phyloP scores from a whole-genome alignment of 1,284 basidiomycete species.

The Schizopora paradoxa region DNA sequence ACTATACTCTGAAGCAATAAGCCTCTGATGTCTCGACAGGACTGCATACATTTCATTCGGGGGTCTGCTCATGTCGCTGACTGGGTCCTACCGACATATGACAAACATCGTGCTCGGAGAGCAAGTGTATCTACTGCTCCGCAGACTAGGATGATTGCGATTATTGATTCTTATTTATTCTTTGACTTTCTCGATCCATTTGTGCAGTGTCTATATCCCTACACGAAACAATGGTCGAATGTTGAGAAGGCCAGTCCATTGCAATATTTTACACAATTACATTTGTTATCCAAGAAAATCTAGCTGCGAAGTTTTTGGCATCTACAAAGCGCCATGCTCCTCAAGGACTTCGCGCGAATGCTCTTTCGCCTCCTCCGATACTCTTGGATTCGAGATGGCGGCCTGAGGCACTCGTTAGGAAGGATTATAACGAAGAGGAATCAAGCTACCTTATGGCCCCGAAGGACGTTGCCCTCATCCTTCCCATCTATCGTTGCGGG shows the following conservation, averaged over 20 bases:
- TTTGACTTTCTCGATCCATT: no score
- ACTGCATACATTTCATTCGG: constrained; percentile 96
- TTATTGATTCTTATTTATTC: background rate
- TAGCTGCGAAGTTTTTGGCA: background rate
- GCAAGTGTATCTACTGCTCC: constrained; percentile 86
- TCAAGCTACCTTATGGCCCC: background rate
- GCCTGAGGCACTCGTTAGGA: background rate
- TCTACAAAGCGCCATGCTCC: constrained; percentile 17
- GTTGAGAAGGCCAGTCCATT: background rate
- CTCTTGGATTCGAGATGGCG: constrained; percentile 38
- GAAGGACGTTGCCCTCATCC: constrained; percentile 1
- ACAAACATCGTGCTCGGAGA: constrained; percentile 90
- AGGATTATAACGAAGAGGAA: background rate
- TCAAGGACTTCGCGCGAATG: constrained; percentile 41
- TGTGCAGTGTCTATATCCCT: background rate
- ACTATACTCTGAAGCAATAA: constrained; percentile 14
- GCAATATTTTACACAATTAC: background rate
- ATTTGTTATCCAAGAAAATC: background rate
- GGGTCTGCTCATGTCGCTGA: constrained; percentile 92
- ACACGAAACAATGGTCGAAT: background rate
- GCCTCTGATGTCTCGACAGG: constrained; percentile 35
- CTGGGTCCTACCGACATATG: constrained; percentile 91
- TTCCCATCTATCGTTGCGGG: background rate
- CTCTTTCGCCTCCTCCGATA: constrained; percentile 45
- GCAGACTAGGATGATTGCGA: constrained; percentile 51